Evolutionary conservation across 2,329 filamentous ascomycete genomes (phyloP), one percentile per base, ranked within the genome.

Genomic region (Penicillium palitans): DNA sequence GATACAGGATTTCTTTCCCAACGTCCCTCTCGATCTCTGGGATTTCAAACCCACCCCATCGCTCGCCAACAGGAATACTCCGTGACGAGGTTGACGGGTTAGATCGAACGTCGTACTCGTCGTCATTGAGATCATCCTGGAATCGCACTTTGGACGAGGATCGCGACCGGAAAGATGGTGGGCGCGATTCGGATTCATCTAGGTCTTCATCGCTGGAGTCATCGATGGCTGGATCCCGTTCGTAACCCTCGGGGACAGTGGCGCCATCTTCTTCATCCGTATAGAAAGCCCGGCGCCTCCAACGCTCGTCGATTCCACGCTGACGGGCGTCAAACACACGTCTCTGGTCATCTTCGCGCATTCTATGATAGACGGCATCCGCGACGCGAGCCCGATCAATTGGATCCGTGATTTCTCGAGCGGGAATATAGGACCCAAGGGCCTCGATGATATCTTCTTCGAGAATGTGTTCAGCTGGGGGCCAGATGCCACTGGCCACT

Each of bases 1-100:
- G 90, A 69, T 96, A 97, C 1, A 98, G 79, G 4, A 97, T 89
- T 70, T 98, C 91, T 66, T 89, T 91, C 39, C 91, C 91, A 6
- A 91, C 87, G 72, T 96, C 92, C 59, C 84, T 84, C 72, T 96
- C 92, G 0, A 89, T 87, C 64, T 90, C 86, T 0, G 90, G 89
- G 17, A 96, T 87, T 52, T 91, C 89, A 73, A 90, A 88, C 19
- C 88, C 88, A 49, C 88, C 88, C 87, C 88, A 91, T 57, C 88
- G 83, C 72, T 93, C 88, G 13, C 80, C 79, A 35, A 82, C 67
- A 7, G 89, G 86, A 9, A 89, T 81, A 68, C 85, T 89, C 46
- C 87, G 81, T 4, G 89, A 91, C 1, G 89, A 91, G 0, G 87
- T 87, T 6, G 89, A 90, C 1, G 83, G 84, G 65, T 90, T 90